Evolutionary conservation across 1,284 basidiomycete genomes (phyloP).

Genomic region (Trichosporon faecale): DNA sequence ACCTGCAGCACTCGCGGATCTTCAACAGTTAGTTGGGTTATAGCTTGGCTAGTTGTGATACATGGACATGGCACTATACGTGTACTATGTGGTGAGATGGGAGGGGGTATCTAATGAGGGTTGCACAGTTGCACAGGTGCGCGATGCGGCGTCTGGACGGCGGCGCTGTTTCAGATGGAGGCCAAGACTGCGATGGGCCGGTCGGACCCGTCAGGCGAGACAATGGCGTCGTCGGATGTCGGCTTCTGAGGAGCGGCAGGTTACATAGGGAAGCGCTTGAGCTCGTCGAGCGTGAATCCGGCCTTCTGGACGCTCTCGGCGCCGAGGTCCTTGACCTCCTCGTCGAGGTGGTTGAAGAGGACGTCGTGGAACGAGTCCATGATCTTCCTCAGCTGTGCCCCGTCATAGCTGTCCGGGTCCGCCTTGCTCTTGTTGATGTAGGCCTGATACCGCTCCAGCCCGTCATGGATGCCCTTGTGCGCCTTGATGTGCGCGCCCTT

Average conservation of each 20-base stretch:
- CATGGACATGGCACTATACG: neutral
- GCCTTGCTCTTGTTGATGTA: constrained; percentile 57
- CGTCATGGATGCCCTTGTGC: constrained; percentile 66
- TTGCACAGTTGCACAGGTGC: too few species aligned
- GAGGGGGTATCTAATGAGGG: neutral
- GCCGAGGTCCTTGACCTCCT: constrained; percentile 64
- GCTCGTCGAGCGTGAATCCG: constrained; percentile 61
- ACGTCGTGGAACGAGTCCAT: constrained; percentile 64
- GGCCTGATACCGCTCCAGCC: constrained; percentile 57
- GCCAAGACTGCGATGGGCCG: neutral
- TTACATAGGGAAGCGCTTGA: constrained; percentile 57
- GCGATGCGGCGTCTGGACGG: too few species aligned
- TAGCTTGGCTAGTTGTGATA: neutral
- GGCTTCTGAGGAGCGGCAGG: neutral
- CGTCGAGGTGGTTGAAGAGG: constrained; percentile 65
- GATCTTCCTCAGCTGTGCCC: constrained; percentile 59
- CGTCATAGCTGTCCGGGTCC: constrained; percentile 60
- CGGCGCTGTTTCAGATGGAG: neutral
- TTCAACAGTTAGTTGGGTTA: constrained; percentile 76
- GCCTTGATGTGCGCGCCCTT: constrained; percentile 60
- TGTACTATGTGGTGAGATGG: neutral
- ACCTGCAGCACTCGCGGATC: constrained; percentile 89
- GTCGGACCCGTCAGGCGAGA: neutral
- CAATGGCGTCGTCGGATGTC: neutral
- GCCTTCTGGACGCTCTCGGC: constrained; percentile 64